Percentiles rank a stretch among this genome's conserved stretches.
Evolutionary conservation across 441 rosid genomes (phyloP).

Genomic region (Francoa sonchifolia): DNA sequence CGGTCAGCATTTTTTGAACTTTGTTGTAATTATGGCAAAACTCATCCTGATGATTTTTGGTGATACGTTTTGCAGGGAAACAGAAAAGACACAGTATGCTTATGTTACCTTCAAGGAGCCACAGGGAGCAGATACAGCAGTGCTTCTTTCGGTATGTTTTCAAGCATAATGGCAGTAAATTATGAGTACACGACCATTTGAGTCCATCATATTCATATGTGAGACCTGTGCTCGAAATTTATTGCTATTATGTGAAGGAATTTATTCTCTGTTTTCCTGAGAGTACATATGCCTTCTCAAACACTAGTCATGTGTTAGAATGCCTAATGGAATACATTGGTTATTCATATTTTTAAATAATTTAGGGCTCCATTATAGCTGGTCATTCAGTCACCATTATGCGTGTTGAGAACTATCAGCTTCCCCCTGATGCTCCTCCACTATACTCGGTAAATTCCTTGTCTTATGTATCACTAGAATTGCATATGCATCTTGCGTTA

Average conservation of each 20-base stretch:
- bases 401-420: constrained; percentile 41
- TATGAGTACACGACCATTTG: too few species aligned
- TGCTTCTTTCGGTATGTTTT: constrained; percentile 45
- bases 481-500: not conserved
- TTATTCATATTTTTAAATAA: not conserved
- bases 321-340: not conserved
- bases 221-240: too few species aligned
- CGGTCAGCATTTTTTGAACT: constrained; percentile 24
- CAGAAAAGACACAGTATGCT: constrained; percentile 34
- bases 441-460: constrained; percentile 24
- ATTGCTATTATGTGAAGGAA: too few species aligned
- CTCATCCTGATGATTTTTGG: not conserved
- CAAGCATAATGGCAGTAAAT: too few species aligned
- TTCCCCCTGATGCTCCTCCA: constrained; percentile 43
- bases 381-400: constrained; percentile 44
- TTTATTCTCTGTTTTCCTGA: too few species aligned
- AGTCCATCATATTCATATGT: too few species aligned
- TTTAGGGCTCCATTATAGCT: constrained; percentile 64
- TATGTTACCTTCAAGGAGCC: constrained; percentile 55
- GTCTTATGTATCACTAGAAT: not conserved
- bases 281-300: not conserved
- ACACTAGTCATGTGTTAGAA: not conserved
- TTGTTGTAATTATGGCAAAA: not conserved
- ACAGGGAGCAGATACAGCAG: constrained; percentile 58
- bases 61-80: constrained; percentile 14